Conservation (phyloP, 108 stramenopile species). For the Skeletonema grethae region DNA sequence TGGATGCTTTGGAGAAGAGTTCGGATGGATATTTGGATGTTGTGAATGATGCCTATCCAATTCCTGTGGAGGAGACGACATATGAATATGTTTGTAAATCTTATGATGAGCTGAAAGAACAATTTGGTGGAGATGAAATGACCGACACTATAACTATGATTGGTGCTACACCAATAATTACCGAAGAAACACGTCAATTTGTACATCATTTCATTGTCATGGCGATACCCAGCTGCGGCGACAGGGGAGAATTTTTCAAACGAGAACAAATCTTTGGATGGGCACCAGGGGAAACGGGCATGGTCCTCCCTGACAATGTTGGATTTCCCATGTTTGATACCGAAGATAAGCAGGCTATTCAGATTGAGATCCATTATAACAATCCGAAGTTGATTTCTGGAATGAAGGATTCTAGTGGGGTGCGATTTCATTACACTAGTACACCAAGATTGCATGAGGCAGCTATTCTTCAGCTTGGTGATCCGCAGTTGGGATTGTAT, state of each 20-base stretch:
- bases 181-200: constrained; percentile 15
- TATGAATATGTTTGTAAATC: constrained; percentile 55
- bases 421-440: constrained; percentile 52
- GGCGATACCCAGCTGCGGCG: constrained; percentile 5
- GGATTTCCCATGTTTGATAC: constrained; percentile 48
- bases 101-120: constrained; percentile 34
- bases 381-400: constrained; percentile 42
- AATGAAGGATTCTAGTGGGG: constrained; percentile 53
- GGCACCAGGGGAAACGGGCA: constrained; percentile 52
- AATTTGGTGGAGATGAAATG: constrained; percentile 19
- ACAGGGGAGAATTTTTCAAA: neutral
- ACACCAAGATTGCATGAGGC: constrained; percentile 44
- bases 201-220: constrained; percentile 50
- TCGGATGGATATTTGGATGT: constrained; percentile 50
- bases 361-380: constrained; percentile 53
- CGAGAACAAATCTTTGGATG: constrained; percentile 36
- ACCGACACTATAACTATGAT: constrained; percentile 9
- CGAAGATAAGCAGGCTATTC: constrained; percentile 25
- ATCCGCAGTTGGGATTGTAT: constrained; percentile 39
- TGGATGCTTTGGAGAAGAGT: constrained; percentile 13
- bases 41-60: constrained; percentile 21
- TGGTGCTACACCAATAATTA: constrained; percentile 12
- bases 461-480: constrained; percentile 51
- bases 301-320: constrained; percentile 45
- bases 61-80: constrained; percentile 40